Conservation (phyloP, 164 flowering plant genomes). For the Liquidambar formosana region DNA sequence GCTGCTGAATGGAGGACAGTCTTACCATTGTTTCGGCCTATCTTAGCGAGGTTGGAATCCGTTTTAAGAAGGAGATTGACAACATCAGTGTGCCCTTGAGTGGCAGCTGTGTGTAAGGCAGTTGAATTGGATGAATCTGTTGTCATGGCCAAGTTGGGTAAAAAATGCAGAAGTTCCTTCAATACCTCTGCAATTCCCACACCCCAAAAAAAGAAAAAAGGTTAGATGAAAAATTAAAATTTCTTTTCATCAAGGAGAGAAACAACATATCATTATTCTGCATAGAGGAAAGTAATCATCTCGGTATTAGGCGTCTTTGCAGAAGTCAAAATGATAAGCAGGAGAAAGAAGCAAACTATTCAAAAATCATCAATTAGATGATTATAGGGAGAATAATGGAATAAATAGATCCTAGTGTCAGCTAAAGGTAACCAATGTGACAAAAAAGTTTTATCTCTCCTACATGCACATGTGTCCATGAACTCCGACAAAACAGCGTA, state of each 20-base stretch:
- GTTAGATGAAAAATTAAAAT: not conserved
- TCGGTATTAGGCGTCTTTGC: too few species aligned
- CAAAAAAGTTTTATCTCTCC: too few species aligned
- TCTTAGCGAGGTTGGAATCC: slow-evolving; percentile 76
- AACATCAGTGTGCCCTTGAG: slow-evolving; percentile 76
- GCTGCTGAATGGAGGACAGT: slow-evolving; percentile 90
- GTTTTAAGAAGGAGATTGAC: slow-evolving; percentile 81
- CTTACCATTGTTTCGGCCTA: slow-evolving; percentile 84
- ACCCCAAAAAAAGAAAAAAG: not conserved
- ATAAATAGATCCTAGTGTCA: too few species aligned
- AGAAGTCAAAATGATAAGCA: too few species aligned
- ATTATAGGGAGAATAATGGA: too few species aligned
- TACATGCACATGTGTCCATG: too few species aligned
- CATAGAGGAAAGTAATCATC: not conserved
- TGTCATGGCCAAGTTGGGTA: slow-evolving; percentile 85
- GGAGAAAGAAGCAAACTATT: too few species aligned
- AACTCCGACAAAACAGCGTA: too few species aligned
- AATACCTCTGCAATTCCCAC: slow-evolving; percentile 76
- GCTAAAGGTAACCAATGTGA: too few species aligned
- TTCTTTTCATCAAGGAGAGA: not conserved
- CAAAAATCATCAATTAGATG: too few species aligned
- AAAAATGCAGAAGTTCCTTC: slow-evolving; percentile 56
- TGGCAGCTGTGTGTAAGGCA: slow-evolving; percentile 91
- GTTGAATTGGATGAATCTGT: slow-evolving; percentile 79
- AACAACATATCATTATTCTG: not conserved